Percentiles rank a stretch among this genome's conserved stretches.
Evolutionary conservation across 257 asterid genomes (phyloP).

Genomic region (Orobanche coerulescens): DNA sequence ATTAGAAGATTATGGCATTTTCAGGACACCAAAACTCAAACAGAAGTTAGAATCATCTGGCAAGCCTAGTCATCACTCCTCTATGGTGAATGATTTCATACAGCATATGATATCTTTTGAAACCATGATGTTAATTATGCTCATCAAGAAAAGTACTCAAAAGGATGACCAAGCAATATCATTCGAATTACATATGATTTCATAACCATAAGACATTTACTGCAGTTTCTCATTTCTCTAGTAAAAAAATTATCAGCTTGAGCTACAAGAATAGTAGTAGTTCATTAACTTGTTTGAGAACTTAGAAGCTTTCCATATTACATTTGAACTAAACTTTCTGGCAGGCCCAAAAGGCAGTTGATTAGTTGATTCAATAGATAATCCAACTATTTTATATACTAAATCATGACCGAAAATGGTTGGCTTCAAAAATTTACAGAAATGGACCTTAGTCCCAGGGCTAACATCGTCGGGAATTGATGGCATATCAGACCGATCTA

Average conservation of each 20-base stretch:
- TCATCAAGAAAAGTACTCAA: not conserved
- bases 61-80: not conserved
- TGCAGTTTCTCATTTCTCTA: not conserved
- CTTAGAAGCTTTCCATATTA: not conserved
- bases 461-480: constrained; percentile 57
- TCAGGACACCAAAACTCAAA: not conserved
- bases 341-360: constrained; percentile 10
- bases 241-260: not conserved
- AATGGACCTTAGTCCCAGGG: constrained; percentile 74
- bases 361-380: not conserved
- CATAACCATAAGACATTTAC: not conserved
- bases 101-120: not conserved
- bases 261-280: not conserved
- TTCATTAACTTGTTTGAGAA: not conserved
- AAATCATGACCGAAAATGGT: not conserved
- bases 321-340: not conserved
- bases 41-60: not conserved
- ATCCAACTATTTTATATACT: not conserved
- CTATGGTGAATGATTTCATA: not conserved
- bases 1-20: not conserved
- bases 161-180: not conserved
- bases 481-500: constrained; percentile 62
- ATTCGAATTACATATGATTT: not conserved
- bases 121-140: not conserved
- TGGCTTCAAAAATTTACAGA: not conserved